Evolutionary conservation across 2,329 filamentous ascomycete genomes (phyloP), one percentile per base, ranked within the genome.

Genomic region (Epichloe aotearoae): DNA sequence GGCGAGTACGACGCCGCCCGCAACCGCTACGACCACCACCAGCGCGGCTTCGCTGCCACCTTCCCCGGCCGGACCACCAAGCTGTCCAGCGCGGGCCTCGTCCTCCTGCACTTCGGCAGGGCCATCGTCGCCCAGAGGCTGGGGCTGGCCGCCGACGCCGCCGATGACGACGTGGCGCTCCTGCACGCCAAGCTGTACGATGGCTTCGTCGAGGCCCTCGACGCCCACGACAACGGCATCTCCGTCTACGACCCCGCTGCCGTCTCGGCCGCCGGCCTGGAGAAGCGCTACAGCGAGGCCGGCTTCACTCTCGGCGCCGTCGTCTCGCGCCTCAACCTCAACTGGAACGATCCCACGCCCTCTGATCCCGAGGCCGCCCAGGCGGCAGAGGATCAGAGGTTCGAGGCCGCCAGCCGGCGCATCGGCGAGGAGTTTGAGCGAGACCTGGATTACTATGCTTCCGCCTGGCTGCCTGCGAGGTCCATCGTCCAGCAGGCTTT

Each of bases 181-280:
- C 74, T 98, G 50, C 94, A 86, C 74, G 75, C 81, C 62, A 96
- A 96, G 74, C 71, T 98, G 47, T 98, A 98, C 75, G 82, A 84
- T 58, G 85, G 85, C 68, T 96, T 97, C 67, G 77, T 98, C 65
- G 93, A 98, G 74, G 89, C 93, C 2, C 83, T 98, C 51, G 93
- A 98, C 69, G 93, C 90, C 52, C 91, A 98, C 69, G 93, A 98
- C 75, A 98, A 98, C 67, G 93, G 93, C 58, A 85, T 98, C 64
- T 83, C 83, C 26, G 77, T 75, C 52, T 94, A 94, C 70, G 88
- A 95, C 64, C 75, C 85, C 30, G 75, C 76, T 23, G 82, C 74
- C 34, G 65, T 95, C 17, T 69, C 79, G 33, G 76, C 81, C 33
- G 86, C 87, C 0, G 85, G 84, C 4, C 68, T 96, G 41, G 73